These are phyloP conservation scores for Auricularia sp. DNA, from an alignment of 768 basidiomycete species.

Conservation along the genomic window DNA sequence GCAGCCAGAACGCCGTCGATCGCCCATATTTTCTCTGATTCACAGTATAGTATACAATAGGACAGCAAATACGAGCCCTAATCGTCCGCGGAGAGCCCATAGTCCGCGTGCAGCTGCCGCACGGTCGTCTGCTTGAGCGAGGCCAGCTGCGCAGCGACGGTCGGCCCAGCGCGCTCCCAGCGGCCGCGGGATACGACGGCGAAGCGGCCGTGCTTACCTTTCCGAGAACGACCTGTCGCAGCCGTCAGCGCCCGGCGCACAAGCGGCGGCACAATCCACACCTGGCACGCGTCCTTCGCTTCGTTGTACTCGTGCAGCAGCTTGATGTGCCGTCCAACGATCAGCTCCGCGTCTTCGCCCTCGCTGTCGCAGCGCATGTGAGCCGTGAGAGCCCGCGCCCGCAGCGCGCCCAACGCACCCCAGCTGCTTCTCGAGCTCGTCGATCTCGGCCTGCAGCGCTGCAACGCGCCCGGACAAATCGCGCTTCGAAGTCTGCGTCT, in stretches of 20 bases:
- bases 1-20: not conserved
- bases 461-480: conserved; percentile 9
- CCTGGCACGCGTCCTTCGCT: conserved; percentile 77
- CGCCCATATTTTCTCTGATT: not conserved
- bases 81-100: conserved; percentile 51
- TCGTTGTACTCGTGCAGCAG: conserved; percentile 71
- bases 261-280: conserved; percentile 12
- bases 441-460: conserved; percentile 37
- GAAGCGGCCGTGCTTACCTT: conserved; percentile 35
- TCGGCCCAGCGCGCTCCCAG: conserved; percentile 11
- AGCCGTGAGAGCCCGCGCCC: not conserved
- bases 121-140: conserved; percentile 58
- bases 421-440: conserved; percentile 35
- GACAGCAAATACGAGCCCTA: conserved; percentile 16
- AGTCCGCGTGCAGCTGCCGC: conserved; percentile 63
- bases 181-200: not conserved
- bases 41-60: not conserved
- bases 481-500: not conserved
- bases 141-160: conserved; percentile 46
- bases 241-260: not conserved
- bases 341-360: conserved; percentile 41
- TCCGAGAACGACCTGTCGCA: conserved; percentile 61
- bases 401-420: conserved; percentile 25
- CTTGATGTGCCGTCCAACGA: conserved; percentile 59
- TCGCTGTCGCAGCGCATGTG: conserved; percentile 19